Evolutionary conservation across 2,329 filamentous ascomycete species (phyloP).

Genomic region (Arthrobotrys megalospora): DNA sequence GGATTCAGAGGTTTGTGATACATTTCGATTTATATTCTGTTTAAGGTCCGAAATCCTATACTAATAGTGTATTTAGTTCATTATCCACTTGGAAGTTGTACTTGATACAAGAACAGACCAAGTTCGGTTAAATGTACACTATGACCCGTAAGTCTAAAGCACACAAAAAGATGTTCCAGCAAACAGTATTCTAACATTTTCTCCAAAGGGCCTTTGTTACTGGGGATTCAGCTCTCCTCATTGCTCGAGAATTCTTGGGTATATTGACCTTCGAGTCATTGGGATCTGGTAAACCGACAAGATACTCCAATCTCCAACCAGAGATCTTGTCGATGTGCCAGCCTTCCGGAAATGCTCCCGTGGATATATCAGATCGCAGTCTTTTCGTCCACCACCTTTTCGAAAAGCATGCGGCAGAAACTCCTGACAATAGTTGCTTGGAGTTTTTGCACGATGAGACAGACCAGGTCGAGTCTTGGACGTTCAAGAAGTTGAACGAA

Average conservation of each 20-base stretch:
- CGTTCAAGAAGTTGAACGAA: constrained; percentile 62
- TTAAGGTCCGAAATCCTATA: neutral
- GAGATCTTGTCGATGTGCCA: constrained; percentile 51
- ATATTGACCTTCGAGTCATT: constrained; percentile 36
- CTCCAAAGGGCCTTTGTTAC: constrained; percentile 33
- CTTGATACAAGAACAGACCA: constrained; percentile 46
- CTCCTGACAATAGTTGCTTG: constrained; percentile 66
- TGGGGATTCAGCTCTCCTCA: constrained; percentile 42
- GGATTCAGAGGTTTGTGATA: constrained; percentile 50
- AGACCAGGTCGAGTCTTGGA: constrained; percentile 65
- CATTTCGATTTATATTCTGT: neutral
- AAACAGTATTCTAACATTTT: neutral
- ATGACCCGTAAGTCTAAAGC: constrained; percentile 44
- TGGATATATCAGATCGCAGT: constrained; percentile 27
- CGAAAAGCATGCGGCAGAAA: constrained; percentile 65
- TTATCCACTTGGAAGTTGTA: constrained; percentile 47
- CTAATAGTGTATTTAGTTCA: constrained; percentile 29
- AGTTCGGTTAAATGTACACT: constrained; percentile 34
- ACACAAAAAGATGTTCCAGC: neutral
- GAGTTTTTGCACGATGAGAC: constrained; percentile 66
- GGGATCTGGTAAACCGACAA: neutral
- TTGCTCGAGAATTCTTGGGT: constrained; percentile 42
- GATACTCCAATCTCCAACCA: constrained; percentile 37
- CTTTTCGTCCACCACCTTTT: constrained; percentile 67
- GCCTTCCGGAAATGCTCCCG: constrained; percentile 47